phyloP scores from a whole-genome alignment of 2,329 filamentous ascomycete genomes.

The Moelleriella libera region DNA sequence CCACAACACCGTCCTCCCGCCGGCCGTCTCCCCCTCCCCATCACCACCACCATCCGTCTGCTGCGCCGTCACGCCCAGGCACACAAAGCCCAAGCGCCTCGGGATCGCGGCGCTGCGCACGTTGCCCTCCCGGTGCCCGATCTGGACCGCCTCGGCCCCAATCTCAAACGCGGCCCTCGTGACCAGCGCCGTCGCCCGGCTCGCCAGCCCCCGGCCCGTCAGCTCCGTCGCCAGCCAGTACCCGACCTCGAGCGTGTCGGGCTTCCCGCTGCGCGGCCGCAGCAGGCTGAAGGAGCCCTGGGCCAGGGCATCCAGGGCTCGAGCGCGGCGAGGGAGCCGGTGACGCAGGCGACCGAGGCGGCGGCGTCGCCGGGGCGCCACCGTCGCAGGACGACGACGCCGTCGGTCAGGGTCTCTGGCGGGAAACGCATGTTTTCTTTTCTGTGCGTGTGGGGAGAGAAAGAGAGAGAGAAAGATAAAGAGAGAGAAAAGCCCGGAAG shows the following conservation, averaged over 20 bases:
- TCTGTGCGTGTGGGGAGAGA: too few relatives aligned
- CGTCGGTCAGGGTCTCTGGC: conserved; percentile 6
- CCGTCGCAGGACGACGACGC: conserved; percentile 5
- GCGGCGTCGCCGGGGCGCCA: conserved; percentile 6
- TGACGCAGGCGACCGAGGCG: conserved; percentile 3
- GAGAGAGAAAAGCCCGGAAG: too few relatives aligned
- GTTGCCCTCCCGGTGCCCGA: conserved; percentile 6
- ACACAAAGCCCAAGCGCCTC: conserved; percentile 4
- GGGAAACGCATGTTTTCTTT: neutral
- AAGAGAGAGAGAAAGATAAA: too few relatives aligned
- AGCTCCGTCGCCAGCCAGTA: conserved; percentile 8
- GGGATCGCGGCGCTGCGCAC: conserved; percentile 5
- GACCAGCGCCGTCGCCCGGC: conserved; percentile 5
- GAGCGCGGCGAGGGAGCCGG: conserved; percentile 6
- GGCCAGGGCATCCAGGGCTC: conserved; percentile 8
- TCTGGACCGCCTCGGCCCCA: conserved; percentile 6
- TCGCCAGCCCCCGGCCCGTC: conserved; percentile 8
- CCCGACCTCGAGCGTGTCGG: conserved; percentile 5
- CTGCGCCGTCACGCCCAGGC: neutral
- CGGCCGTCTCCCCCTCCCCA: too few relatives aligned
- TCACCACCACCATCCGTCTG: too few relatives aligned
- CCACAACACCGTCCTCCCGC: too few relatives aligned
- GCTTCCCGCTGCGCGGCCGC: neutral
- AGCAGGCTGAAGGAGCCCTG: conserved; percentile 7
- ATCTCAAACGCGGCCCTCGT: conserved; percentile 5